Base-by-base conservation (phyloP, 2,329 filamentous ascomycete genomes). In the Botryotinia globosa region DNA sequence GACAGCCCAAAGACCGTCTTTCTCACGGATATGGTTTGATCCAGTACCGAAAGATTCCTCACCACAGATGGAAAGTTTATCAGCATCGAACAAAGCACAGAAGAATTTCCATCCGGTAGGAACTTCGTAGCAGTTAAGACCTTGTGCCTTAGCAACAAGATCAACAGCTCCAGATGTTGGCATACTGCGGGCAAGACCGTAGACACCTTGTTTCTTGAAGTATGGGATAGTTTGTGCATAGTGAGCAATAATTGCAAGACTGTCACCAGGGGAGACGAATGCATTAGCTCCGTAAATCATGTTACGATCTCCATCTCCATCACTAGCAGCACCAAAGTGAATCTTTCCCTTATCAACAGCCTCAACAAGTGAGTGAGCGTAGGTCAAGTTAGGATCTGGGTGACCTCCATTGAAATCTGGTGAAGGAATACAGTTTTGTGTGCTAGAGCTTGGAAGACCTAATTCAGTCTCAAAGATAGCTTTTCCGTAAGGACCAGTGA, bases 51-150 rank as follows among this genome's bases (percentile, higher is more conserved):
- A 99, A 76, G 92, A 96, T 87, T 99, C 96, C 85, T 99, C 96
- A 73, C 96, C 96, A 81, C 96, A 99, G 82, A 99, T 99, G 80
- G 96, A 97, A 81, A 98, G 91, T 87, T 97, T 97, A 84, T 97
- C 87, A 77, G 93, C 92, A 81, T 98, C 94, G 80, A 98, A 97
- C 73, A 98, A 88, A 79, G 94, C 94, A 81, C 94, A 98, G 90
- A 98, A 98, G 88, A 98, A 98, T 84, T 98, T 98, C 96, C 96
- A 99, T 80, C 96, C 96, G 0, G 96, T 99, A 54, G 96, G 96
- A 1, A 99, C 96, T 84, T 99, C 96, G 85, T 99, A 99, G 84
- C 90, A 92, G 85, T 93, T 86, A 59, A 99, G 88, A 51, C 92
- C 92, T 85, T 98, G 95, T 80, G 94, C 94, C 88, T 97, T 93